Percentiles rank a stretch among this genome's conserved stretches.
Evolutionary conservation across 768 basidiomycete species (phyloP).

Genomic region (Tylopilus vinaceipallidus): DNA sequence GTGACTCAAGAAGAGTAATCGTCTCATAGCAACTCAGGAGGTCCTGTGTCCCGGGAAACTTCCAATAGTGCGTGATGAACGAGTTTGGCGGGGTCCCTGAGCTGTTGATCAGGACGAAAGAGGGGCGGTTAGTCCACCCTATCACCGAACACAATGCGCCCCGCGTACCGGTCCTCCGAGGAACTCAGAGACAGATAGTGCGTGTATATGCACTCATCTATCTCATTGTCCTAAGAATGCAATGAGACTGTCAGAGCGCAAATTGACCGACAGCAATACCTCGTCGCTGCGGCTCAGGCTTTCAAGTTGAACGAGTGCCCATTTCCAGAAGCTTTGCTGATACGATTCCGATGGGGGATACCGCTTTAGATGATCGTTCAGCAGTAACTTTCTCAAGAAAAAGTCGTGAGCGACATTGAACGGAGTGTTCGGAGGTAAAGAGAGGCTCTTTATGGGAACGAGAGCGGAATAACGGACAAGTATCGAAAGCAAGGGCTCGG

Average conservation of each 20-base stretch:
- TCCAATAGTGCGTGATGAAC: slow-evolving; percentile 70
- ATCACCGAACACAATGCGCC: slow-evolving; percentile 4
- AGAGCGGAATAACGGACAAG: slow-evolving; percentile 55
- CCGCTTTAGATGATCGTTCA: slow-evolving; percentile 47
- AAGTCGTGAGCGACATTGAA: slow-evolving; percentile 50
- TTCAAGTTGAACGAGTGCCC: slow-evolving; percentile 58
- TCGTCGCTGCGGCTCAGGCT: slow-evolving; percentile 36
- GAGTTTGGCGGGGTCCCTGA: slow-evolving; percentile 39
- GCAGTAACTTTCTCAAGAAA: slow-evolving; percentile 50
- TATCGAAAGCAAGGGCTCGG: slow-evolving; percentile 39
- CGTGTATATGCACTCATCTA: slow-evolving; percentile 64
- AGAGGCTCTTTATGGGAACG: slow-evolving; percentile 40
- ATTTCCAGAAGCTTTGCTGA: slow-evolving; percentile 73
- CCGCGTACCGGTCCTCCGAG: slow-evolving; percentile 38
- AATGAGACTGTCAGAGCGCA: neutral
- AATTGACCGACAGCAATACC: slow-evolving; percentile 36
- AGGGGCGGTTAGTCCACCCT: neutral
- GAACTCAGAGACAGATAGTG: slow-evolving; percentile 49
- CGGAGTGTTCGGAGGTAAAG: slow-evolving; percentile 39
- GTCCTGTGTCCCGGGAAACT: slow-evolving; percentile 3
- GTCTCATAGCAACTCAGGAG: slow-evolving; percentile 31
- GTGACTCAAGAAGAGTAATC: slow-evolving; percentile 69
- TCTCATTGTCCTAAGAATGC: slow-evolving; percentile 49
- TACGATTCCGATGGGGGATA: slow-evolving; percentile 67
- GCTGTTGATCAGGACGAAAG: slow-evolving; percentile 11